Evolutionary conservation across 768 basidiomycete genomes (phyloP).

Genomic region (Leucosporidium creatinivorum): DNA sequence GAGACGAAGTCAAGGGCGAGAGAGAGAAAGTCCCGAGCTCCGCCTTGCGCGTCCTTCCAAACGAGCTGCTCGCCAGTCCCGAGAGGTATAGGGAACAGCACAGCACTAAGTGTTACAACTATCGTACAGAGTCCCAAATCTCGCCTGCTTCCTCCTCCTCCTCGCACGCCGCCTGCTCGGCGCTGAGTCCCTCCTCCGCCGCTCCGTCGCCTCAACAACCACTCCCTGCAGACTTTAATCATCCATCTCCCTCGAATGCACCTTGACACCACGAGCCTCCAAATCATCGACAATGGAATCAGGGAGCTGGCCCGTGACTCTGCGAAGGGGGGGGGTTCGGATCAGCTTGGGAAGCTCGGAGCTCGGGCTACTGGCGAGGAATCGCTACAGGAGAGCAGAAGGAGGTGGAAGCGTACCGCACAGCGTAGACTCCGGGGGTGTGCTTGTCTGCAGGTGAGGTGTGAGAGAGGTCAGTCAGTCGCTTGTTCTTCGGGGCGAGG

Average conservation of each 20-base stretch:
- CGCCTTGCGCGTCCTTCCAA: too few relatives aligned
- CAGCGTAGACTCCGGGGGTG: conserved; percentile 85
- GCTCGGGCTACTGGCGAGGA: too few relatives aligned
- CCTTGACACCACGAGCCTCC: conserved; percentile 67
- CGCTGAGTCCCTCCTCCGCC: background rate
- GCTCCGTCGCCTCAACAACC: too few relatives aligned
- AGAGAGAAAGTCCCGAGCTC: too few relatives aligned
- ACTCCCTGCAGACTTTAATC: background rate
- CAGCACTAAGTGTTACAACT: background rate
- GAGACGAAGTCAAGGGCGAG: too few relatives aligned
- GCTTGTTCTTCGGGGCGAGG: conserved; percentile 1
- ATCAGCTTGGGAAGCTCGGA: too few relatives aligned
- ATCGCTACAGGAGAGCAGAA: too few relatives aligned
- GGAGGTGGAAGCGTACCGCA: conserved; percentile 45
- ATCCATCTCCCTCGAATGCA: conserved; percentile 28
- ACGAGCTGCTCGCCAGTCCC: too few relatives aligned
- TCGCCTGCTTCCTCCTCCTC: background rate
- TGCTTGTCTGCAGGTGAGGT: conserved; percentile 65
- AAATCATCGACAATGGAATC: conserved; percentile 78
- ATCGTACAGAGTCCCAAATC: background rate
- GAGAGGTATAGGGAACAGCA: too few relatives aligned
- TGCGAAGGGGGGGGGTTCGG: too few relatives aligned
- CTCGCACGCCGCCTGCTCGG: background rate
- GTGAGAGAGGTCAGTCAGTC: background rate
- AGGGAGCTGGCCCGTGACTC: conserved; percentile 70